Percentiles rank a stretch among this genome's conserved stretches.
Evolutionary conservation across 805 yeast species (phyloP).

Genomic region (Metschnikowia borealis): DNA sequence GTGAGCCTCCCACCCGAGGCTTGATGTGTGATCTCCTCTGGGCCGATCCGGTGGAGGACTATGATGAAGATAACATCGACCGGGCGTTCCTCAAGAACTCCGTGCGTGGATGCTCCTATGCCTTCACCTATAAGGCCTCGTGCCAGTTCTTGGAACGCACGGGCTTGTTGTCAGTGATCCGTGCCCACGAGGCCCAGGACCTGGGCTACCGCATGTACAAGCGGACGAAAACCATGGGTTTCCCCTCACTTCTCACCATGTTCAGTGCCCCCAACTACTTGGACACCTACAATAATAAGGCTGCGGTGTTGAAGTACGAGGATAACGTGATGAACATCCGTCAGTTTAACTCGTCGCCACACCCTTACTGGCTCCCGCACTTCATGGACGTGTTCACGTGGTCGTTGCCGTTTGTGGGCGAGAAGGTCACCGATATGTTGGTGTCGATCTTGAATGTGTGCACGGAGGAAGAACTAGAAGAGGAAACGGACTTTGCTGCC

Average conservation of each 20-base stretch:
- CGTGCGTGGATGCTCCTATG: constrained; percentile 89
- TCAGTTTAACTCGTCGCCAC: constrained; percentile 88
- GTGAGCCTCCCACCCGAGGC: constrained; percentile 92
- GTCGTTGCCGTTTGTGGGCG: constrained; percentile 97
- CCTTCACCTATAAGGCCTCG: constrained; percentile 78
- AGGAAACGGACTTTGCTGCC: constrained; percentile 55
- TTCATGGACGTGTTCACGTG: constrained; percentile 97
- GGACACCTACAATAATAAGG: constrained; percentile 90
- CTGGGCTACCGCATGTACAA: constrained; percentile 95
- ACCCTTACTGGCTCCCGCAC: constrained; percentile 95
- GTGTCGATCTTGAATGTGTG: constrained; percentile 87
- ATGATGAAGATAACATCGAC: constrained; percentile 53
- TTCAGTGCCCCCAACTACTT: constrained; percentile 95
- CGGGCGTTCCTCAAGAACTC: constrained; percentile 58
- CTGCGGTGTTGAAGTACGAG: constrained; percentile 90
- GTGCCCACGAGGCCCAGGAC: constrained; percentile 98
- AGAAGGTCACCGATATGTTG: constrained; percentile 90
- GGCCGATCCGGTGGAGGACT: constrained; percentile 94
- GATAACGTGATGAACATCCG: constrained; percentile 91
- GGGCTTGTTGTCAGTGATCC: constrained; percentile 73
- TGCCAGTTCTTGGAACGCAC: constrained; percentile 76
- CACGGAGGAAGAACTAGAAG: constrained; percentile 89
- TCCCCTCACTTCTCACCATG: constrained; percentile 85
- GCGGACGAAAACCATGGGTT: constrained; percentile 76
- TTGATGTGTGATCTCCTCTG: constrained; percentile 91